These are phyloP conservation scores for Erysimum cheiranthoides DNA, from an alignment of 345 rosid genomes.

Conservation along the genomic window DNA sequence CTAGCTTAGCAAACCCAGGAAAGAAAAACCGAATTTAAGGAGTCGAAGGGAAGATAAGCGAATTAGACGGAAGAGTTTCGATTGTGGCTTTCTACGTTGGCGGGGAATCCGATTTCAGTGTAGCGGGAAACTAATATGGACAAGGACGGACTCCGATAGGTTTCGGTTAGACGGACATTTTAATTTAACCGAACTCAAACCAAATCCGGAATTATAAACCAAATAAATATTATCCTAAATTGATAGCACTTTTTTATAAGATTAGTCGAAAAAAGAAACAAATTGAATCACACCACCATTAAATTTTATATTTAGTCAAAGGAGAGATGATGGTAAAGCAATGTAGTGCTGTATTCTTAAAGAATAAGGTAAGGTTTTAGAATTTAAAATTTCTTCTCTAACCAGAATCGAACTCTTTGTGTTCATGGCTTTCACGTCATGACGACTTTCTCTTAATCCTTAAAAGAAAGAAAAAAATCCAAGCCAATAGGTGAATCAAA, in stretches of 20 bases:
- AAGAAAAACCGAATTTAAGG: not conserved
- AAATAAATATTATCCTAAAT: not conserved
- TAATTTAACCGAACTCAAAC: conserved; percentile 9
- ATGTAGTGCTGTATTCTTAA: conserved; percentile 34
- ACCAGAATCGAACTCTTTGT: conserved; percentile 22
- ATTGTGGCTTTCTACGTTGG: conserved; percentile 28
- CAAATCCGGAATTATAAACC: conserved; percentile 8
- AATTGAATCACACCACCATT: not conserved
- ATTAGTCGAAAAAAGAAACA: not conserved
- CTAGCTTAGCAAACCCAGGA: not conserved
- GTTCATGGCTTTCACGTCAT: conserved; percentile 47
- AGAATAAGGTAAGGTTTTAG: not conserved
- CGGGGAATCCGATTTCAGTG: conserved; percentile 34
- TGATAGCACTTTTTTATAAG: not conserved
- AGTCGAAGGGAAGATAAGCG: not conserved
- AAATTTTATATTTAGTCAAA: conserved; percentile 22
- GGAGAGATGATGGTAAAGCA: conserved; percentile 14
- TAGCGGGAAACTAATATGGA: conserved; percentile 29
- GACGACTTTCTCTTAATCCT: conserved; percentile 36
- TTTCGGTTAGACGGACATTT: conserved; percentile 27
- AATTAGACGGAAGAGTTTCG: not conserved
- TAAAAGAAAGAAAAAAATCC: not conserved
- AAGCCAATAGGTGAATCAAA: conserved; percentile 27
- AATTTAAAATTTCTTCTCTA: not conserved
- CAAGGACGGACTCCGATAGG: not conserved